Base-by-base conservation (phyloP, 2,329 filamentous ascomycete species). In the Colletotrichum somersetense region DNA sequence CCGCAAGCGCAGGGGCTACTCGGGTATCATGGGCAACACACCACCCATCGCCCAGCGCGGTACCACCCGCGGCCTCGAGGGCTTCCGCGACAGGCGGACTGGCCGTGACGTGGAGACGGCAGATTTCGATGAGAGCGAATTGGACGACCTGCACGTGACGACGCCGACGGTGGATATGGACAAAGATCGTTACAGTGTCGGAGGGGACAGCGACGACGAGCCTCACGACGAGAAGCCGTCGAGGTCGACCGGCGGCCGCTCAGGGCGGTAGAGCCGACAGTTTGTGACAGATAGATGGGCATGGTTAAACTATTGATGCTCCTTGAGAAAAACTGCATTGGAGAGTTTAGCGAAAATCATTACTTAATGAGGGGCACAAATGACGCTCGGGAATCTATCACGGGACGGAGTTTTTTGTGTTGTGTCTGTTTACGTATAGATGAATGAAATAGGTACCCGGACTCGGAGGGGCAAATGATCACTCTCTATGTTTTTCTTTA, bases 101-200 rank as follows among this genome's bases (percentile, higher is more conserved):
- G 82, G 80, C 44, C 81, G 86, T 16, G 89, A 91, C 76, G 81
- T 92, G 5, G 90, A 92, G 78, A 87, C 89, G 0, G 88, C 85
- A 2, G 89, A 91, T 75, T 92, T 92, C 76, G 89, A 91, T 75
- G 91, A 92, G 82, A 89, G 85, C 74, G 89, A 91, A 78, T 80
- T 92, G 55, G 89, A 91, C 71, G 89, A 91, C 73, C 80, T 92
- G 50, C 88, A 89, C 74, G 81, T 86, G 42, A 79, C 82, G 48
- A 86, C 86, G 30, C 87, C 88, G 1, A 82, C 80, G 20, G 81
- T 81, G 33, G 80, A 78, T 35, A 75, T 81, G 55, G 79, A 80
- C 33, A 82, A 84, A 55, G 83, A 85, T 68, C 84, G 84, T 74
- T 92, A 92, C 77, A 87, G 85, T 68, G 81, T 91, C 11, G 89